These are phyloP conservation scores for Venturia aucupariae DNA, from an alignment of 2,329 filamentous ascomycete genomes.

Conservation along the genomic window DNA sequence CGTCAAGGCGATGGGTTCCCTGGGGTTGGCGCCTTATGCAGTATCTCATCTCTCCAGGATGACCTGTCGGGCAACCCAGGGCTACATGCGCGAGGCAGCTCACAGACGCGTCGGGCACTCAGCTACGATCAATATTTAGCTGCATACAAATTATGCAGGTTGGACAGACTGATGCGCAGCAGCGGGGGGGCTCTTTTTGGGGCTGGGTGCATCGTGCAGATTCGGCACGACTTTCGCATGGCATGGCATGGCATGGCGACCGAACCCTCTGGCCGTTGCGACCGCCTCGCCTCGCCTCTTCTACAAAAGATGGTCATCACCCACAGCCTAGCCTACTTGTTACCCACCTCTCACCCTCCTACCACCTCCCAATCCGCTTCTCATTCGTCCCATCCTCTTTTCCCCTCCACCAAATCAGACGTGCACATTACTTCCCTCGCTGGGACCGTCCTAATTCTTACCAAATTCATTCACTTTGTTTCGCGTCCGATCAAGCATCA, in stretches of 20 bases:
- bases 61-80: neutral
- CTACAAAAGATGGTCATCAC: conserved; percentile 12
- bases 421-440: conserved; percentile 27
- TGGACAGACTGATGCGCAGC: conserved; percentile 6
- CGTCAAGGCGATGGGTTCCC: neutral
- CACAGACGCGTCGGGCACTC: conserved; percentile 9
- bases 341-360: conserved; percentile 34
- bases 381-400: conserved; percentile 32
- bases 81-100: conserved; percentile 1
- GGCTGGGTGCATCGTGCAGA: conserved; percentile 8
- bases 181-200: conserved; percentile 9
- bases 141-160: conserved; percentile 10
- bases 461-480: conserved; percentile 12
- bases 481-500: conserved; percentile 1
- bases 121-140: conserved; percentile 10
- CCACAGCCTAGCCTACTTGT: conserved; percentile 20
- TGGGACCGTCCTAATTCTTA: conserved; percentile 21
- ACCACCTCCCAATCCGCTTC: conserved; percentile 32
- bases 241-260: too few relatives aligned
- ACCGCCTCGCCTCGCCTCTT: conserved; percentile 7
- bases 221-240: conserved; percentile 7
- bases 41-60: conserved; percentile 6
- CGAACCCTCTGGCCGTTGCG: neutral
- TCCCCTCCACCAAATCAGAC: conserved; percentile 28
- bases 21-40: neutral